A percentile compares a stretch with the other conserved stretches of the same genome.
These are phyloP conservation scores for Auriscalpium microsporum DNA, from an alignment of 768 basidiomycete species.

Conservation along the genomic window DNA sequence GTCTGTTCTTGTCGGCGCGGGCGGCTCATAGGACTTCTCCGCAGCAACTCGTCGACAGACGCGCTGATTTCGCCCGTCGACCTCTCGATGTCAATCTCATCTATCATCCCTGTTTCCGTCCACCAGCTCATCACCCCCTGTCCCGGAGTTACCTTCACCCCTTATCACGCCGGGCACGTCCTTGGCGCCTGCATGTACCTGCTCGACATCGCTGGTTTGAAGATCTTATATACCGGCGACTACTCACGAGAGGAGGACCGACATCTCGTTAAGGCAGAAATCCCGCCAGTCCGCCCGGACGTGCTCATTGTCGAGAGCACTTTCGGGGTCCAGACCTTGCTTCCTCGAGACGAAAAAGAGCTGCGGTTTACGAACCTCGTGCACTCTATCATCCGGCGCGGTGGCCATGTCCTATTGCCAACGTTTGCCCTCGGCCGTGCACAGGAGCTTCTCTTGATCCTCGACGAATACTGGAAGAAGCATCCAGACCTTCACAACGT, in stretches of 20 bases:
- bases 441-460: constrained; percentile 87
- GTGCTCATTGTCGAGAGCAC: constrained; percentile 98
- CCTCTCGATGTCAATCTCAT: constrained; percentile 75
- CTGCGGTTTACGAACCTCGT: constrained; percentile 83
- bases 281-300: constrained; percentile 89
- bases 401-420: constrained; percentile 90
- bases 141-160: constrained; percentile 91
- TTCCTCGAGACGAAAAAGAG: constrained; percentile 90
- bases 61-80: constrained; percentile 77
- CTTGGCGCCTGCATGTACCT: constrained; percentile 98
- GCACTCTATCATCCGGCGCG: constrained; percentile 83
- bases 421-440: constrained; percentile 93
- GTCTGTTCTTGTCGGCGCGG: not conserved
- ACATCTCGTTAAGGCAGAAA: constrained; percentile 92
- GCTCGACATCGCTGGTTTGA: constrained; percentile 94
- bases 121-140: constrained; percentile 90
- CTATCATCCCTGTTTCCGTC: constrained; percentile 87
- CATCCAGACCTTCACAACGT: constrained; percentile 93
- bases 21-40: not conserved
- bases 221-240: constrained; percentile 97
- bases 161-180: constrained; percentile 97
- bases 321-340: constrained; percentile 90
- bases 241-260: constrained; percentile 98
- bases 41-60: constrained; percentile 61
- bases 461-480: constrained; percentile 97